phyloP scores from a whole-genome alignment of 2,329 filamentous ascomycete species.

The Sclerotinia minor region DNA sequence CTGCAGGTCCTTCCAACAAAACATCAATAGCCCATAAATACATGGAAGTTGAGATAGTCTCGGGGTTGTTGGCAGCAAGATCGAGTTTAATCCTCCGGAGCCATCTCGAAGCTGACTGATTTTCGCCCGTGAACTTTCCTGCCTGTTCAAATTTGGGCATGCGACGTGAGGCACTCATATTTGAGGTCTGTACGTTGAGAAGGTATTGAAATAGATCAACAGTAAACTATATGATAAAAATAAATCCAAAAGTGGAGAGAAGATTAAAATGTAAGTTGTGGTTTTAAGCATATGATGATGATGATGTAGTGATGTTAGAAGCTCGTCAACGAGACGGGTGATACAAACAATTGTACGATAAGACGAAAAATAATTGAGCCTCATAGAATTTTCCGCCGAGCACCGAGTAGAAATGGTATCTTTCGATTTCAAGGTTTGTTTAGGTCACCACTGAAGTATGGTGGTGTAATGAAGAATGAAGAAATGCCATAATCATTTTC shows the following conservation, averaged over 20 bases:
- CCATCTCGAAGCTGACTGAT: constrained; percentile 14
- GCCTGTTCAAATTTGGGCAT: constrained; percentile 7
- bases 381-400: not conserved
- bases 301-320: not conserved
- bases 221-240: not conserved
- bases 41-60: not conserved
- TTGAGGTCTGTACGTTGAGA: not conserved
- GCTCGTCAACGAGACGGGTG: not conserved
- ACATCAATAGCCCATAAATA: constrained; percentile 1
- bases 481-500: not conserved
- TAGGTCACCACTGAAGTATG: not conserved
- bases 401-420: not conserved
- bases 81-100: constrained; percentile 4
- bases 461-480: not conserved
- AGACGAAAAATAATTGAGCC: not conserved
- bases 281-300: not conserved
- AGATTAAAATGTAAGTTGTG: not conserved
- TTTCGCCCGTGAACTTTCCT: constrained; percentile 6
- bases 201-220: not conserved
- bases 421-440: not conserved
- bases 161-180: not conserved
- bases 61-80: not conserved
- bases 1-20: constrained; percentile 12
- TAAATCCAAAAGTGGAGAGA: not conserved
- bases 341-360: not conserved